phyloP scores from a whole-genome alignment of 2,329 filamentous ascomycete species.

The Pezicula rhizophila region DNA sequence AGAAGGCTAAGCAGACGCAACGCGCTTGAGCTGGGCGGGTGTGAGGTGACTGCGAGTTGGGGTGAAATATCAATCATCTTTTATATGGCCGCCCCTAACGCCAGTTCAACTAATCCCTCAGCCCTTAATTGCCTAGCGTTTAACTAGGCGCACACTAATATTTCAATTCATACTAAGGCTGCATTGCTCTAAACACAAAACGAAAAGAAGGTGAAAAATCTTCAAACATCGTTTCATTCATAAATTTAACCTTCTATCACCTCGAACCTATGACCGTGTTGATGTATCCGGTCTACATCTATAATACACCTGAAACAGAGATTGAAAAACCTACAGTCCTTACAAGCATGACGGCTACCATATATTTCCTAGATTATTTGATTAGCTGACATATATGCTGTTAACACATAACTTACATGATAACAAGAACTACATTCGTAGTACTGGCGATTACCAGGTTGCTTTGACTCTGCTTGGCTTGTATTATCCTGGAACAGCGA shows the following conservation, averaged over 20 bases:
- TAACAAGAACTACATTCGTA: conserved; percentile 6
- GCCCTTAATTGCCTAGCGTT: no score
- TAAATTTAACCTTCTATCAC: conserved; percentile 4
- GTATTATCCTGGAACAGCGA: conserved; percentile 1
- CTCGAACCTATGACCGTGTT: conserved; percentile 3
- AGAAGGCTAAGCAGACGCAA: no score
- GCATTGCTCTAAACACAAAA: no score
- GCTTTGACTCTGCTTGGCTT: conserved; percentile 2
- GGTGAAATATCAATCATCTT: no score
- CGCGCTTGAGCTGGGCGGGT: no score
- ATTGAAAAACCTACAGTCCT: conserved; percentile 3
- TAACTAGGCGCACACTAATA: no score
- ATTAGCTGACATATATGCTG: conserved; percentile 4
- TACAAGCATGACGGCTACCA: conserved; percentile 5
- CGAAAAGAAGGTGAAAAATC: no score
- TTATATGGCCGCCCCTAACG: no score
- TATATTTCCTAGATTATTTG: conserved; percentile 3
- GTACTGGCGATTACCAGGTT: conserved; percentile 2
- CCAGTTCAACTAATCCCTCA: no score
- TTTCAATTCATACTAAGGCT: no score
- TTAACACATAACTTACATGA: conserved; percentile 7
- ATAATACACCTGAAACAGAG: conserved; percentile 8
- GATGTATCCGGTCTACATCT: conserved; percentile 5
- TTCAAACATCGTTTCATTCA: no score
- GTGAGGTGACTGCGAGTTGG: no score